Evolutionary conservation across 495 filamentous ascomycete genomes (phyloP).

Genomic region (Aspergillus ostianus): DNA sequence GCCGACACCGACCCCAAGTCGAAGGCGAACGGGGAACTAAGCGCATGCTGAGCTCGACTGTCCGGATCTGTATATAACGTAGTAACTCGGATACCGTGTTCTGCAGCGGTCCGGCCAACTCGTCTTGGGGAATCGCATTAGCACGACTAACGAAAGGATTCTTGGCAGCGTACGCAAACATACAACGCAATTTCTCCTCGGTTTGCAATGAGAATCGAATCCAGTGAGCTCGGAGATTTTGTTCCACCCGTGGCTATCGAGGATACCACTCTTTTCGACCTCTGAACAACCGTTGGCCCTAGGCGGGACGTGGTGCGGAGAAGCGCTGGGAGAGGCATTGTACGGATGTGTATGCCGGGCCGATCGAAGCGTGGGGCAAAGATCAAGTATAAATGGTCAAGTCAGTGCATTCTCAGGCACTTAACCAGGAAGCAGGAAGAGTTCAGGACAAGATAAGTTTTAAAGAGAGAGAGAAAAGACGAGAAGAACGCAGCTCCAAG

Average conservation of each 20-base stretch:
- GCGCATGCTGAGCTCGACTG: conserved; percentile 80
- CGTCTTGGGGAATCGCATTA: conserved; percentile 47
- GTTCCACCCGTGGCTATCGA: conserved; percentile 27
- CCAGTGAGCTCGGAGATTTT: conserved; percentile 51
- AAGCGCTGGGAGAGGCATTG: conserved; percentile 46
- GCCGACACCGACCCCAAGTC: conserved; percentile 77
- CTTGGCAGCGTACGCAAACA: conserved; percentile 17
- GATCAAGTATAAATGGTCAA: background rate
- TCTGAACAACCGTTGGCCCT: conserved; percentile 33
- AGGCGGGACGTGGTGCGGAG: conserved; percentile 47
- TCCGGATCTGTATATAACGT: conserved; percentile 96
- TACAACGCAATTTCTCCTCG: conserved; percentile 93
- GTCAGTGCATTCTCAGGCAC: background rate
- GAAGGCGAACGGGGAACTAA: conserved; percentile 75
- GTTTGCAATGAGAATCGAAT: conserved; percentile 92
- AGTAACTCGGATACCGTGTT: conserved; percentile 88
- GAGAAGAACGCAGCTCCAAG: conserved; percentile 11
- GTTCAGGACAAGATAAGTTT: background rate
- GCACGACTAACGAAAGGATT: conserved; percentile 10
- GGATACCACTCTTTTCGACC: conserved; percentile 36
- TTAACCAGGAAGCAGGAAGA: background rate
- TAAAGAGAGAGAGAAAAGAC: conserved; percentile 10
- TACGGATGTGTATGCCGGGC: conserved; percentile 8
- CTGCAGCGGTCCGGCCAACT: conserved; percentile 79
- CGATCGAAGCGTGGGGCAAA: background rate